Percentiles rank a stretch among this genome's conserved stretches.
phyloP scores from a whole-genome alignment of 345 rosid genomes.

The Geranium rotundifolium region DNA sequence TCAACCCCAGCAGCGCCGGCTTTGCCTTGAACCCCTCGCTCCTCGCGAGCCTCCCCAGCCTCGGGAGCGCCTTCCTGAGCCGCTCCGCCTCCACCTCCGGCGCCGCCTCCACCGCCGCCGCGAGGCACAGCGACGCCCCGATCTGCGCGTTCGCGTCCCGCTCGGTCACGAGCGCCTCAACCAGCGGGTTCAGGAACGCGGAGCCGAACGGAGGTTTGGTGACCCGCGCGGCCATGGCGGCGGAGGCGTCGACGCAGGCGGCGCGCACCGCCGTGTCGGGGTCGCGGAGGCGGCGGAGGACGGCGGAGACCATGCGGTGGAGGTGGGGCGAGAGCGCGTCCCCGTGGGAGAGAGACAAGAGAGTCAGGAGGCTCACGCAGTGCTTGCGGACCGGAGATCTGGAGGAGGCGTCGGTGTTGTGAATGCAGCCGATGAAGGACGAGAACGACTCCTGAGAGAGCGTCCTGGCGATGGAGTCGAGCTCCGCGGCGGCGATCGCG shows the following conservation, averaged over 20 bases:
- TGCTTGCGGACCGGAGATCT: conserved; percentile 73
- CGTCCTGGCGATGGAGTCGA: conserved; percentile 57
- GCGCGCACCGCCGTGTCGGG: conserved; percentile 76
- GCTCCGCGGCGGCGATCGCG: conserved; percentile 67
- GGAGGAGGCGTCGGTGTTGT: conserved; percentile 59
- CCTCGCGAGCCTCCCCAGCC: conserved; percentile 52
- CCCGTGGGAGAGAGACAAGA: conserved; percentile 61
- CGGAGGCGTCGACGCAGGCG: conserved; percentile 59
- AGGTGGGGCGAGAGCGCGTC: conserved; percentile 60
- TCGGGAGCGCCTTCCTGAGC: conserved; percentile 52
- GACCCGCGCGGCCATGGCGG: conserved; percentile 56
- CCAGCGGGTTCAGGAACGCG: conserved; percentile 44
- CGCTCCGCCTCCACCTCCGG: conserved; percentile 56
- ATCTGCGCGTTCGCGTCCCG: conserved; percentile 66
- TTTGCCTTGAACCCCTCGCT: conserved; percentile 70
- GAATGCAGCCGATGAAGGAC: conserved; percentile 59
- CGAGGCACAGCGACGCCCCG: conserved; percentile 72
- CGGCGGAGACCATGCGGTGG: conserved; percentile 63
- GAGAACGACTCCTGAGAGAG: conserved; percentile 50
- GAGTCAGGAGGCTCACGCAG: conserved; percentile 53
- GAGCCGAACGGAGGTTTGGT: conserved; percentile 48
- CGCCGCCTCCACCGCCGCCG: conserved; percentile 61
- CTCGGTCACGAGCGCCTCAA: conserved; percentile 57
- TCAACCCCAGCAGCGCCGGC: conserved; percentile 50
- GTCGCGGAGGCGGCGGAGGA: conserved; percentile 71